A percentile compares a stretch with the other conserved stretches of the same genome.
Conservation (phyloP, 2,329 filamentous ascomycete genomes). For the Curvularia lunata region DNA sequence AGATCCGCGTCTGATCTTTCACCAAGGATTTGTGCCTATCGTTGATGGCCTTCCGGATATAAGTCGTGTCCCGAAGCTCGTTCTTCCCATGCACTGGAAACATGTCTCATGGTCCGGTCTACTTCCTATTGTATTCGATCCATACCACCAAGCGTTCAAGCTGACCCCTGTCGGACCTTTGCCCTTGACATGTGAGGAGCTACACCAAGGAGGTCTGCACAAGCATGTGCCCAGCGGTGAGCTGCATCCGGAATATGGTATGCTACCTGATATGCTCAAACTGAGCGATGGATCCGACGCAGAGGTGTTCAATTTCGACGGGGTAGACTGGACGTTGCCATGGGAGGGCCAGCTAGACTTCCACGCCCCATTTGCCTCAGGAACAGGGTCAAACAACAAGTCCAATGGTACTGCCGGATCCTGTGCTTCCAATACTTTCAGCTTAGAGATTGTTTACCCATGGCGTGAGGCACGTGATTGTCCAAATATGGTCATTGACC, state of each 20-base stretch:
- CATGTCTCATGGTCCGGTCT: constrained; percentile 26
- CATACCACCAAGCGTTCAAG: constrained; percentile 27
- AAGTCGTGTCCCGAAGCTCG: constrained; percentile 3
- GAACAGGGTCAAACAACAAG: neutral
- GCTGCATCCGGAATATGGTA: constrained; percentile 21
- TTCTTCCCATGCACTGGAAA: constrained; percentile 22
- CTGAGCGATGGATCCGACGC: constrained; percentile 25
- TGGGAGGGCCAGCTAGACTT: constrained; percentile 13
- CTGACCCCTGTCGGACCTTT: constrained; percentile 28
- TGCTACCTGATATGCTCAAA: constrained; percentile 13
- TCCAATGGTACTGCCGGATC: neutral
- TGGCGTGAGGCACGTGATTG: constrained; percentile 20
- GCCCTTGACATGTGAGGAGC: constrained; percentile 28
- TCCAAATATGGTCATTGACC: constrained; percentile 23
- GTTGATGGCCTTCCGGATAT: constrained; percentile 23
- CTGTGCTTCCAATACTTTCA: neutral
- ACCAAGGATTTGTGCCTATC: constrained; percentile 18
- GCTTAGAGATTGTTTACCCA: neutral
- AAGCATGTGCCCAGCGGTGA: constrained; percentile 26
- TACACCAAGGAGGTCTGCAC: constrained; percentile 23
- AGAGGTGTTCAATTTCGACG: constrained; percentile 27
- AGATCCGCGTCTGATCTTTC: constrained; percentile 25
- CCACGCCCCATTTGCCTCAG: neutral
- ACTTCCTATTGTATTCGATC: constrained; percentile 27
- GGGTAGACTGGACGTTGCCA: constrained; percentile 18